Percentiles rank a stretch among this genome's conserved stretches.
These are phyloP conservation scores for Fusarium sp. DNA, from an alignment of 2,329 filamentous ascomycete species.

Conservation along the genomic window DNA sequence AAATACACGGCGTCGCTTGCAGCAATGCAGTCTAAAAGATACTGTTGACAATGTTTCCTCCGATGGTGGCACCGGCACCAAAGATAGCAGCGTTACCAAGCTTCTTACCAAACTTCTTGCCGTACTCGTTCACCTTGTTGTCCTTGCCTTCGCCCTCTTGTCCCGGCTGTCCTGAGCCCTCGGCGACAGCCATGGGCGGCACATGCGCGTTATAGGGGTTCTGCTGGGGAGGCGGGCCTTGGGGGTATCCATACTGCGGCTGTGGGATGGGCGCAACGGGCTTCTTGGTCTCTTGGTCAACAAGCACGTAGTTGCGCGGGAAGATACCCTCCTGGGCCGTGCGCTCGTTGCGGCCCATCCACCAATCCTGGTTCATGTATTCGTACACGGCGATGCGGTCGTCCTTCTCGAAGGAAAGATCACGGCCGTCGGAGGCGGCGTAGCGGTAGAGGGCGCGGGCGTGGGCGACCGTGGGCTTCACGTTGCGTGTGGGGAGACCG, in stretches of 20 bases:
- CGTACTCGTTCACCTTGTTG: slow-evolving; percentile 77
- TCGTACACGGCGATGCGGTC: slow-evolving; percentile 85
- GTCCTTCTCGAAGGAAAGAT: slow-evolving; percentile 83
- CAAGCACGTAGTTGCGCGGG: slow-evolving; percentile 88
- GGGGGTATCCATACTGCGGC: slow-evolving; percentile 58
- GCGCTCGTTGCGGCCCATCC: slow-evolving; percentile 87
- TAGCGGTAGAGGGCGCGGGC: slow-evolving; percentile 90
- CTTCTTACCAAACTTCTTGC: slow-evolving; percentile 98
- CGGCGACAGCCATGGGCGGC: slow-evolving; percentile 80
- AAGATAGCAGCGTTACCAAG: slow-evolving; percentile 84
- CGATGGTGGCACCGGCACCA: slow-evolving; percentile 91
- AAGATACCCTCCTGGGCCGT: slow-evolving; percentile 93
- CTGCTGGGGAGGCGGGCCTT: slow-evolving; percentile 62
- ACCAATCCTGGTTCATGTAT: slow-evolving; percentile 98
- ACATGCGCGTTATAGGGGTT: slow-evolving; percentile 77
- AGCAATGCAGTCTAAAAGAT: slow-evolving; percentile 74
- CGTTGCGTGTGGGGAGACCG: slow-evolving; percentile 57
- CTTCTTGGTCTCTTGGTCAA: slow-evolving; percentile 72
- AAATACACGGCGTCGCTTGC: not conserved
- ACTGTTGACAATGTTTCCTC: slow-evolving; percentile 88
- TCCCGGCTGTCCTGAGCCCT: slow-evolving; percentile 63
- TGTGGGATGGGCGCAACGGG: slow-evolving; percentile 51
- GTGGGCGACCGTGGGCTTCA: slow-evolving; percentile 74
- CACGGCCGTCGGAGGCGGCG: slow-evolving; percentile 81
- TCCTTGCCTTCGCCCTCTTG: slow-evolving; percentile 68